phyloP scores from a whole-genome alignment of 208 protist genomes.

The Crithidia acanthocephali region DNA sequence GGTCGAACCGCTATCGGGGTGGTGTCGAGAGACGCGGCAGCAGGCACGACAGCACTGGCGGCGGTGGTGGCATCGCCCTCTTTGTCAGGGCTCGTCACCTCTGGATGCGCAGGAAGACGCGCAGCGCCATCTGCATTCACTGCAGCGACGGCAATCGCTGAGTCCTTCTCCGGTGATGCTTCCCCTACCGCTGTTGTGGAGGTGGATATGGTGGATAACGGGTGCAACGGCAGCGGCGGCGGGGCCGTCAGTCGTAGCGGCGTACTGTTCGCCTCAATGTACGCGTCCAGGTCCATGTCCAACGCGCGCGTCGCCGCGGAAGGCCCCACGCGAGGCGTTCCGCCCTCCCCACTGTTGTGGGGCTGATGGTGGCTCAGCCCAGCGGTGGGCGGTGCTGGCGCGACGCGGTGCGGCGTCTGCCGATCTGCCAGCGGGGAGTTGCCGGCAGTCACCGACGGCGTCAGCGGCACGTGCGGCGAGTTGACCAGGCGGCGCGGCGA shows the following conservation, averaged over 20 bases:
- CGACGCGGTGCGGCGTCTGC: neutral
- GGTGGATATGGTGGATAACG: neutral
- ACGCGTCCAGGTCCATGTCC: conserved; percentile 26
- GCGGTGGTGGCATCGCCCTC: neutral
- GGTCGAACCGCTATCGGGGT: conserved; percentile 11
- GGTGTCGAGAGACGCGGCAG: conserved; percentile 1
- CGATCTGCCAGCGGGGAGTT: neutral
- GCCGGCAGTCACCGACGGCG: conserved; percentile 26
- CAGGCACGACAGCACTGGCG: neutral
- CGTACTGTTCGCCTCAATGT: conserved; percentile 30
- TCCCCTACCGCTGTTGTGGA: neutral
- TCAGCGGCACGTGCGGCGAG: conserved; percentile 58
- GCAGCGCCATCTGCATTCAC: too few species aligned
- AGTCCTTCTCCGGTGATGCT: too few species aligned
- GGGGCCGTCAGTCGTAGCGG: conserved; percentile 23
- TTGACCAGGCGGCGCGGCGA: conserved; percentile 55
- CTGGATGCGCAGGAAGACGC: too few species aligned
- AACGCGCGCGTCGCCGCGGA: conserved; percentile 14
- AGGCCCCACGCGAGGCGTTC: neutral
- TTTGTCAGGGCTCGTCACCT: neutral
- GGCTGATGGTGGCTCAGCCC: neutral
- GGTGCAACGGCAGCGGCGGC: conserved; percentile 7
- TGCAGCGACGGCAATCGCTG: too few species aligned
- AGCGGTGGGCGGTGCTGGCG: neutral
- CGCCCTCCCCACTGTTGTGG: neutral